Percentiles rank a stretch among this genome's conserved stretches.
These are phyloP conservation scores for Hypoxylon intermedium DNA, from an alignment of 495 filamentous ascomycete species.

Conservation along the genomic window DNA sequence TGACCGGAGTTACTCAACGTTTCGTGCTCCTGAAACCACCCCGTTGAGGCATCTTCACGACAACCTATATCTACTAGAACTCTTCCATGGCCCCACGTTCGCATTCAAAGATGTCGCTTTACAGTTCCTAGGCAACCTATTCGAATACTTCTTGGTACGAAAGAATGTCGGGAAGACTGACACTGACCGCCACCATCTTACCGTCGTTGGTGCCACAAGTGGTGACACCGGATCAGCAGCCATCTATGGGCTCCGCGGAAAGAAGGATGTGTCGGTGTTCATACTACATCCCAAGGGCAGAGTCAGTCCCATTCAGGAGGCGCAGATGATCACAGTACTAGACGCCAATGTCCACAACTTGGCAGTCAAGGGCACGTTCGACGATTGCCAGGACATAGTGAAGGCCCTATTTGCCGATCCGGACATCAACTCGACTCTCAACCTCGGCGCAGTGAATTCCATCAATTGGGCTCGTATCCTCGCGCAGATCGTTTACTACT, in stretches of 20 bases:
- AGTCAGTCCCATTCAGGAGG: slow-evolving; percentile 86
- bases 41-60: slow-evolving; percentile 74
- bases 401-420: slow-evolving; percentile 90
- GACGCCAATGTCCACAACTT: slow-evolving; percentile 92
- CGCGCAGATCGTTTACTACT: slow-evolving; percentile 94
- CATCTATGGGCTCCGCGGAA: slow-evolving; percentile 95
- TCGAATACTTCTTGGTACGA: slow-evolving; percentile 91
- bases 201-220: slow-evolving; percentile 88
- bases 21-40: slow-evolving; percentile 75
- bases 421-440: slow-evolving; percentile 72
- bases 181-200: slow-evolving; percentile 80
- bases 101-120: slow-evolving; percentile 93
- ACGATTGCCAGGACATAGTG: slow-evolving; percentile 95
- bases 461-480: slow-evolving; percentile 93
- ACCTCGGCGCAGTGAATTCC: slow-evolving; percentile 85
- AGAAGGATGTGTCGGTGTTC: slow-evolving; percentile 92
- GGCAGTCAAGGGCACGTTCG: slow-evolving; percentile 85
- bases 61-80: slow-evolving; percentile 83
- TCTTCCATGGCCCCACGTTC: slow-evolving; percentile 98
- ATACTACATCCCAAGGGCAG: slow-evolving; percentile 87
- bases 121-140: slow-evolving; percentile 91
- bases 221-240: slow-evolving; percentile 95
- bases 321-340: slow-evolving; percentile 90
- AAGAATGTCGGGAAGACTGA: slow-evolving; percentile 78
- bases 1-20: slow-evolving; percentile 80